A percentile compares a stretch with the other conserved stretches of the same genome.
Evolutionary conservation across 176 grass and related monocot species (phyloP).

Genomic region (Miscanthus lutarioriparius): DNA sequence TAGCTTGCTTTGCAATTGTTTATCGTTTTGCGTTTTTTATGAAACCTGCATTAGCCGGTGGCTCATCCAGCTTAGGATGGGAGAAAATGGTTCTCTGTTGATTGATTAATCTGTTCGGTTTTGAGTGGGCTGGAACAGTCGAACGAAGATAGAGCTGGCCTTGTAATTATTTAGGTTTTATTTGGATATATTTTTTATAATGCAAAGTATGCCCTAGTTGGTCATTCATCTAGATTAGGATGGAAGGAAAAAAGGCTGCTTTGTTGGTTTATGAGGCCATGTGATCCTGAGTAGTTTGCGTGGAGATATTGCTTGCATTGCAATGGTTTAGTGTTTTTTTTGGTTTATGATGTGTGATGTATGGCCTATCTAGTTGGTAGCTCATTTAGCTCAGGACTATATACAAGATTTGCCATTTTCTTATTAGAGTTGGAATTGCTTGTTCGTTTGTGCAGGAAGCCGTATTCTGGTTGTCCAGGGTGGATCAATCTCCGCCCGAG

Average conservation of each 20-base stretch:
- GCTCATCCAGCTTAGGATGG: neutral
- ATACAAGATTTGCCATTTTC: neutral
- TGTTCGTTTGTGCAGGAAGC: conserved; percentile 49
- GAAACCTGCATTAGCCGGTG: neutral
- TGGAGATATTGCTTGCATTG: neutral
- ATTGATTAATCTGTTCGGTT: neutral
- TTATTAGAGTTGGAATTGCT: conserved; percentile 19
- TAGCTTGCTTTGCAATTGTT: neutral
- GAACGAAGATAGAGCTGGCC: neutral
- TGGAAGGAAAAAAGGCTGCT: neutral
- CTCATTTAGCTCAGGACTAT: neutral
- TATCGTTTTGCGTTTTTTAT: neutral
- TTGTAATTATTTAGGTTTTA: no score
- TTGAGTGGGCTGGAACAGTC: neutral
- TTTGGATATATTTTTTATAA: no score
- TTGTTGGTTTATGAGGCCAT: neutral
- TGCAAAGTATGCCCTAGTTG: neutral
- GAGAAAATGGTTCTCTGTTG: neutral
- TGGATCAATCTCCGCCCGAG: conserved; percentile 55
- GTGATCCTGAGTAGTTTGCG: neutral
- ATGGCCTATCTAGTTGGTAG: neutral
- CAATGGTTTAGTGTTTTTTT: neutral
- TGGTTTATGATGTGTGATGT: neutral
- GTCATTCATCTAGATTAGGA: neutral
- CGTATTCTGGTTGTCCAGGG: conserved; percentile 54